Evolutionary conservation across 345 rosid species (phyloP), one percentile per base, ranked within the genome.

Genomic region (Moricandia moricandioides): DNA sequence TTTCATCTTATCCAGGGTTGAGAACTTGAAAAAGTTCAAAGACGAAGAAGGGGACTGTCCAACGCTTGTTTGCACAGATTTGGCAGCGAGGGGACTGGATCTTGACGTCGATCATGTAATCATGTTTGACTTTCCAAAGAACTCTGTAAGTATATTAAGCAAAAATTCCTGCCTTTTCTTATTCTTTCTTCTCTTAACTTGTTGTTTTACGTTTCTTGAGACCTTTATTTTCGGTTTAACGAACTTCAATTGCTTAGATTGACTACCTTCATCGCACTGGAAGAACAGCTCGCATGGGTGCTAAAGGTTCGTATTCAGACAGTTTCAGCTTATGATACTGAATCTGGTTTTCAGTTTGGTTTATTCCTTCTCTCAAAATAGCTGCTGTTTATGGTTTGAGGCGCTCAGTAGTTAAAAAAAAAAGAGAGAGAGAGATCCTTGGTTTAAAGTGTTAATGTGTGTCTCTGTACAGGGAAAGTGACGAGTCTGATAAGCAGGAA

Each of bases 261-360:
- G 98, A 94, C 79, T 93, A 91, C 90, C 92, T 93, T 79, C 98
- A 91, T 83, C 96, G 96, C 56, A 89, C 95, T 0, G 98, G 97
- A 47, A 86, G 97, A 88, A 93, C 96, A 70, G 97, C 98, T 73
- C 90, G 95, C 1, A 93, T 93, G 98, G 97, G 98, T 59, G 98
- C 97, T 57, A 89, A 93, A 89, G 97, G 97, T 93, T 72, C 33
- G 81, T 67, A 60, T 57, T 16, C 16, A 56, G 12, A 21, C 24
- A 21, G 24, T 21, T 40, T 21, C 8, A 35, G 30, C 5, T 54
- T 49, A 73, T 33, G 17, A 7, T 72, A 4, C 7, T 11, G 0
- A 17, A 30, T 11, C n/a, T 10, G 7, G 69, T 65, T 64, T 43
- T 65, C 7, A 30, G 65, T 54, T 43, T 26, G 49, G 16, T 4